Conservation (phyloP, 2,329 filamentous ascomycete genomes). For the Neoarthrinium moseri region DNA sequence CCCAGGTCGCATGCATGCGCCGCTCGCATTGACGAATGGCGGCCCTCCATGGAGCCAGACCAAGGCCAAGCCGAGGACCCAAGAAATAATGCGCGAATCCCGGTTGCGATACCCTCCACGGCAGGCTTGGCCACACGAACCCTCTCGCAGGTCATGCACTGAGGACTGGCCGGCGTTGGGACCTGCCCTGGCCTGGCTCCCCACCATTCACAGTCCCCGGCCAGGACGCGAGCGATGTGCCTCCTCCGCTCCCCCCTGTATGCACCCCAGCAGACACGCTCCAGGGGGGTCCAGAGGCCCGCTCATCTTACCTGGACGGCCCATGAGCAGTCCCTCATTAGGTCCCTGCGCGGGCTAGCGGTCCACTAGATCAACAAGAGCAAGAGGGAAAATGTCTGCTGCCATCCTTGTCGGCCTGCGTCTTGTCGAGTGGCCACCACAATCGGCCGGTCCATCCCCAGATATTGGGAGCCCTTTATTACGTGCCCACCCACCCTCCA, state of each 20-base stretch:
- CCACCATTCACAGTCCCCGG: not conserved
- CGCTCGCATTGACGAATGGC: constrained; percentile 2
- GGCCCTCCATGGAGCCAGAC: not conserved
- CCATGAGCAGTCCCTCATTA: not conserved
- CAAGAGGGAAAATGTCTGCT: constrained; percentile 5
- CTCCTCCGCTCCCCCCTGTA: not conserved
- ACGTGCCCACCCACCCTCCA: constrained; percentile 9
- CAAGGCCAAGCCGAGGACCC: constrained; percentile 2
- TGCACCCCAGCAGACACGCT: constrained; percentile 6
- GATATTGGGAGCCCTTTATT: constrained; percentile 6
- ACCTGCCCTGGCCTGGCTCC: not conserved
- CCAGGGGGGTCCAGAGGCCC: not conserved
- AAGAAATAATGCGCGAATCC: constrained; percentile 8
- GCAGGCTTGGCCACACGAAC: constrained; percentile 6
- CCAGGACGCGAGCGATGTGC: not conserved
- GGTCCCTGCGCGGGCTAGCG: constrained; percentile 6
- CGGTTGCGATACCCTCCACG: constrained; percentile 3
- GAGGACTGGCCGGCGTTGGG: constrained; percentile 5
- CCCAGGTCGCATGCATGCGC: too few relatives aligned
- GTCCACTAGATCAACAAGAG: constrained; percentile 9
- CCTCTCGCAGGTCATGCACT: not conserved
- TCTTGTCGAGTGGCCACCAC: not conserved
- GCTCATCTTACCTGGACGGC: constrained; percentile 6
- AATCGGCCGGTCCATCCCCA: constrained; percentile 6
- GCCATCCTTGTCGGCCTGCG: not conserved